These are phyloP conservation scores for Auriscalpium vulgare DNA, from an alignment of 768 basidiomycete genomes.

Conservation along the genomic window DNA sequence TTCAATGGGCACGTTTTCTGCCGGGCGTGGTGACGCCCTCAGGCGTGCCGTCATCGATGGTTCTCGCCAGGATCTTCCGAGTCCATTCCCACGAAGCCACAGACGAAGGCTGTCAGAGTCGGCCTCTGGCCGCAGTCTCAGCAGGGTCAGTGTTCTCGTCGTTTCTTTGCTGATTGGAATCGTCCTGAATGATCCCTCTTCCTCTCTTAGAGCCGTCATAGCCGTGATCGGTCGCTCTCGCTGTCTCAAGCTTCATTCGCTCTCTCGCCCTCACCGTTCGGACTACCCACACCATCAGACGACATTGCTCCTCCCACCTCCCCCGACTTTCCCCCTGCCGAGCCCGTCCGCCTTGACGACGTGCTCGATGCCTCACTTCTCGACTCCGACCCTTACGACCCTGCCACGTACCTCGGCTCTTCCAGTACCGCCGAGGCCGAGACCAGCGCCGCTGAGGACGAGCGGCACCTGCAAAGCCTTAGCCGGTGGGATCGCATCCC, in stretches of 20 bases:
- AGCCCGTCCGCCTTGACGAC: slow-evolving; percentile 62
- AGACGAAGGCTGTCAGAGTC: slow-evolving; percentile 11
- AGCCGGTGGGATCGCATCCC: slow-evolving; percentile 71
- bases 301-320: slow-evolving; percentile 19
- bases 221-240: slow-evolving; percentile 21
- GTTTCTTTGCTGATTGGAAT: background rate
- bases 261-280: slow-evolving; percentile 22
- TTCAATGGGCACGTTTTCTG: slow-evolving; percentile 13
- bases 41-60: slow-evolving; percentile 17
- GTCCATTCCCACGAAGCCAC: slow-evolving; percentile 12
- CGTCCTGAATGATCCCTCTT: slow-evolving; percentile 4
- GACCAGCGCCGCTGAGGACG: slow-evolving; percentile 9
- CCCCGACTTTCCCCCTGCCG: slow-evolving; percentile 31
- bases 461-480: slow-evolving; percentile 39
- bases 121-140: slow-evolving; percentile 6
- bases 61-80: slow-evolving; percentile 5
- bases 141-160: slow-evolving; percentile 7
- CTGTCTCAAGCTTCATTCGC: slow-evolving; percentile 26
- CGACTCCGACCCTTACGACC: slow-evolving; percentile 39
- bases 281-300: slow-evolving; percentile 26
- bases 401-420: slow-evolving; percentile 1
- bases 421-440: slow-evolving; percentile 14
- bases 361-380: slow-evolving; percentile 71
- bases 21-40: slow-evolving; percentile 1
- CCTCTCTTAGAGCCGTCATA: slow-evolving; percentile 24